Percentiles rank a stretch among this genome's conserved stretches.
Conservation (phyloP, 192 early-diverging fungal species). For the Coemansia sp. region DNA sequence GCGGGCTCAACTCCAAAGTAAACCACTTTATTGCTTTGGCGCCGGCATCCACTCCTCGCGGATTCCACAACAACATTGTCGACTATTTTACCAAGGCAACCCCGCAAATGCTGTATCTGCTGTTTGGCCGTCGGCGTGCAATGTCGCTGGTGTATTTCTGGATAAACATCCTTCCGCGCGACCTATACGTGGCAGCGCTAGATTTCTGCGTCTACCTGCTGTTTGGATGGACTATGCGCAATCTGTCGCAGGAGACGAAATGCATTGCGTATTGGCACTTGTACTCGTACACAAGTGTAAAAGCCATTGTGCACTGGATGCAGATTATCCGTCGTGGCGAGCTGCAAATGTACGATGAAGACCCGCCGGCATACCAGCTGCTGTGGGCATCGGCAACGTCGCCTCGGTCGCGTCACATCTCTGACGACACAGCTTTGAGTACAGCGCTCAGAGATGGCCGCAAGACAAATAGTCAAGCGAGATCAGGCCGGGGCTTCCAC, state of each 20-base stretch:
- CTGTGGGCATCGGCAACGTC: conserved; percentile 18
- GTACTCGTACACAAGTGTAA: conserved; percentile 87
- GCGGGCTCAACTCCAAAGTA: conserved; percentile 77
- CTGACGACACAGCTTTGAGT: not conserved
- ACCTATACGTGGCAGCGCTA: conserved; percentile 71
- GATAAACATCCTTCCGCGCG: conserved; percentile 74
- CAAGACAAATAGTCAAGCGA: too few species aligned
- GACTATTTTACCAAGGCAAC: conserved; percentile 82
- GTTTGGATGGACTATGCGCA: conserved; percentile 80
- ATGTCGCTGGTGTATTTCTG: conserved; percentile 81
- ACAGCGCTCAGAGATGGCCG: not conserved
- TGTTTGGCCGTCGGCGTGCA: conserved; percentile 84
- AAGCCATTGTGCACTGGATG: conserved; percentile 93
- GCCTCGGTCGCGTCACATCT: not conserved
- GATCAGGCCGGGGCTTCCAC: not conserved
- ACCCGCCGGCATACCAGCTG: conserved; percentile 57
- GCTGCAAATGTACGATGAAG: conserved; percentile 94
- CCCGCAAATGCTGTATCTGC: conserved; percentile 81
- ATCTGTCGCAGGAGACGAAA: conserved; percentile 72
- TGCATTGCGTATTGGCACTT: conserved; percentile 79
- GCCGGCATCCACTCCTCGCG: conserved; percentile 84
- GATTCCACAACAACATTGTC: conserved; percentile 76
- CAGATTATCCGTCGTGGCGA: conserved; percentile 85
- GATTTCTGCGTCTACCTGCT: conserved; percentile 70
- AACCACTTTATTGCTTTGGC: conserved; percentile 89